A percentile compares a stretch with the other conserved stretches of the same genome.
These are phyloP conservation scores for Aureobasidium mangrovei DNA, from an alignment of 2,329 filamentous ascomycete species.

Conservation along the genomic window DNA sequence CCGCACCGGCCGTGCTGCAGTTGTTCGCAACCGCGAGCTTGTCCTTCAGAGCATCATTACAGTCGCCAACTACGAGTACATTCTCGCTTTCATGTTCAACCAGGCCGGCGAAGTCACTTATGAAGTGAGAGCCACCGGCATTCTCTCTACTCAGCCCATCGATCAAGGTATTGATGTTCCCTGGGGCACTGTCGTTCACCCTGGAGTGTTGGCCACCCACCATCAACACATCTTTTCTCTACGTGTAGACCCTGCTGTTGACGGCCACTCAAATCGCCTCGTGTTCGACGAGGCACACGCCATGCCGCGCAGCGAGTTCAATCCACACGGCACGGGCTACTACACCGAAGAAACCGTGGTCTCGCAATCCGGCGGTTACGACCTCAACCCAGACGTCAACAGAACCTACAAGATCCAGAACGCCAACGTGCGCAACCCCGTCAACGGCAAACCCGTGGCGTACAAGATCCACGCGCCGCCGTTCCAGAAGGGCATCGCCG, in stretches of 20 bases:
- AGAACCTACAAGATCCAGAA: slow-evolving; percentile 44
- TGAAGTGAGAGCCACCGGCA: slow-evolving; percentile 60
- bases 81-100: slow-evolving; percentile 63
- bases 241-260: slow-evolving; percentile 40
- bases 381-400: slow-evolving; percentile 37
- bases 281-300: slow-evolving; percentile 48
- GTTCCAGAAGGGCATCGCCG: slow-evolving; percentile 44
- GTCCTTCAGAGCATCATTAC: slow-evolving; percentile 64
- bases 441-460: slow-evolving; percentile 40
- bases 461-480: slow-evolving; percentile 43
- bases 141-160: slow-evolving; percentile 58
- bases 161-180: slow-evolving; percentile 56
- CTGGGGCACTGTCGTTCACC: slow-evolving; percentile 60
- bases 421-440: slow-evolving; percentile 33
- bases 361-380: slow-evolving; percentile 42
- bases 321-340: slow-evolving; percentile 48
- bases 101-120: slow-evolving; percentile 59
- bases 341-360: slow-evolving; percentile 39
- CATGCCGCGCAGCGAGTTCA: slow-evolving; percentile 48
- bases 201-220: slow-evolving; percentile 58
- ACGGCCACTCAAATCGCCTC: slow-evolving; percentile 38
- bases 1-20: slow-evolving; percentile 53
- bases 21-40: slow-evolving; percentile 55
- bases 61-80: slow-evolving; percentile 65
- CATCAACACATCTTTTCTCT: slow-evolving; percentile 68